Conservation (phyloP, 225 moss, liverwort and hornwort genomes). For the Physcomitrium patens region DNA sequence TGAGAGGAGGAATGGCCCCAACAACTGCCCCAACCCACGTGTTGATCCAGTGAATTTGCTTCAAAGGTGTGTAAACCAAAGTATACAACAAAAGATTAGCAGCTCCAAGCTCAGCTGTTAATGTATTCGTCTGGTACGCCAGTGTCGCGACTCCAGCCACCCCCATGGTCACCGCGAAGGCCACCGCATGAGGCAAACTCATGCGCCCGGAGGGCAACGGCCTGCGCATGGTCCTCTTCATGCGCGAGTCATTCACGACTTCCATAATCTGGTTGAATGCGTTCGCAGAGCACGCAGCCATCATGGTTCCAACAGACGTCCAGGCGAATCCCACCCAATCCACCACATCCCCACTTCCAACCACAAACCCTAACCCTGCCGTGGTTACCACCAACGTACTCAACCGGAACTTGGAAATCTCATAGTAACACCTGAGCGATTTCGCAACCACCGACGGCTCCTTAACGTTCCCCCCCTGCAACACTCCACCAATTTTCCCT, state of each 20-base stretch:
- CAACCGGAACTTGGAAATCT: slow-evolving; percentile 86
- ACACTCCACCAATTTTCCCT: not conserved
- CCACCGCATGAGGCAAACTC: slow-evolving; percentile 66
- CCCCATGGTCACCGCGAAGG: slow-evolving; percentile 74
- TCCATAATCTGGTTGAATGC: slow-evolving; percentile 94
- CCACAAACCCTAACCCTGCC: slow-evolving; percentile 83
- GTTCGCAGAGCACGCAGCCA: slow-evolving; percentile 87
- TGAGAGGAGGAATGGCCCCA: slow-evolving; percentile 93
- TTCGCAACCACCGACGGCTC: slow-evolving; percentile 22
- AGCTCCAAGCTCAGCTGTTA: slow-evolving; percentile 88
- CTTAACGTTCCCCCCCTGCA: slow-evolving; percentile 29
- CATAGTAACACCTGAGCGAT: slow-evolving; percentile 69
- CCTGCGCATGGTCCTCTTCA: slow-evolving; percentile 94
- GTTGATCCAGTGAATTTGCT: slow-evolving; percentile 90
- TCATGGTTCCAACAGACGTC: slow-evolving; percentile 86
- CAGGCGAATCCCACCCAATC: slow-evolving; percentile 79
- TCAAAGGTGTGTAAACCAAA: slow-evolving; percentile 88
- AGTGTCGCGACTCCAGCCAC: slow-evolving; percentile 66
- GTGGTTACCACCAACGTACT: slow-evolving; percentile 87
- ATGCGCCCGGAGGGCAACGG: slow-evolving; percentile 88
- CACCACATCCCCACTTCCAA: slow-evolving; percentile 91
- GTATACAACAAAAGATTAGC: slow-evolving; percentile 80
- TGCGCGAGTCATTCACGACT: slow-evolving; percentile 72
- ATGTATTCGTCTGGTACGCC: slow-evolving; percentile 61
- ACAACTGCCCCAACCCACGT: slow-evolving; percentile 98